phyloP scores from a whole-genome alignment of 179 eudicot genomes.

The Silene vulgaris region DNA sequence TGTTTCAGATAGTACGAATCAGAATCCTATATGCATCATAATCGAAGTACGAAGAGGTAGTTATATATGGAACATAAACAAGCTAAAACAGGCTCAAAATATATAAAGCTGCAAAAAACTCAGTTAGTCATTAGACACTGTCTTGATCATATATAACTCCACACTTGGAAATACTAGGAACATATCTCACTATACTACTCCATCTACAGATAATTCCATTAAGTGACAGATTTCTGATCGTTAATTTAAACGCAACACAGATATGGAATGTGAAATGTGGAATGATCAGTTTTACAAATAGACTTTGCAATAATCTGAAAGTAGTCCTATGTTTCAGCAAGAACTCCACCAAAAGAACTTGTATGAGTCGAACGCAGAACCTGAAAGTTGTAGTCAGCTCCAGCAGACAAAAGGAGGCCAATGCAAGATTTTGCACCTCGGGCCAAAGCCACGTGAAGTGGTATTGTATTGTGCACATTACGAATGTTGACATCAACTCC shows the following conservation, averaged over 20 bases:
- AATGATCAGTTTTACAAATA: not conserved
- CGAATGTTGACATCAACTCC: slow-evolving; percentile 95
- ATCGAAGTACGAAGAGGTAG: slow-evolving; percentile 1
- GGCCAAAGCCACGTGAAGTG: slow-evolving; percentile 94
- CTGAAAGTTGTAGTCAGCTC: slow-evolving; percentile 92
- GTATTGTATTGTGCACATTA: slow-evolving; percentile 74
- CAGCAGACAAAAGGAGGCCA: slow-evolving; percentile 83
- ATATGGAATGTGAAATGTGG: not conserved
- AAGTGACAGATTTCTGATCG: not conserved
- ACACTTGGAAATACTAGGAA: not conserved
- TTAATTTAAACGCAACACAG: not conserved
- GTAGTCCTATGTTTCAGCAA: not conserved
- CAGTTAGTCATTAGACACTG: not conserved
- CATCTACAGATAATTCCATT: not conserved
- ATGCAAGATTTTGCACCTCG: slow-evolving; percentile 97
- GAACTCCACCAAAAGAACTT: slow-evolving; percentile 3
- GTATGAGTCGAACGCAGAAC: slow-evolving; percentile 32
- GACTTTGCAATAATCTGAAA: slow-evolving; percentile 1
- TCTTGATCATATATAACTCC: not conserved
- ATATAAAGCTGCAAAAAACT: not conserved
- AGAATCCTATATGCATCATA: not conserved
- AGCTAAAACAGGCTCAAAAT: not conserved
- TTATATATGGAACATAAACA: not conserved
- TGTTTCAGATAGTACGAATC: not conserved
- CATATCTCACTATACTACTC: not conserved